phyloP scores from a whole-genome alignment of 2,329 filamentous ascomycete species.

The Aspergillus candidus region DNA sequence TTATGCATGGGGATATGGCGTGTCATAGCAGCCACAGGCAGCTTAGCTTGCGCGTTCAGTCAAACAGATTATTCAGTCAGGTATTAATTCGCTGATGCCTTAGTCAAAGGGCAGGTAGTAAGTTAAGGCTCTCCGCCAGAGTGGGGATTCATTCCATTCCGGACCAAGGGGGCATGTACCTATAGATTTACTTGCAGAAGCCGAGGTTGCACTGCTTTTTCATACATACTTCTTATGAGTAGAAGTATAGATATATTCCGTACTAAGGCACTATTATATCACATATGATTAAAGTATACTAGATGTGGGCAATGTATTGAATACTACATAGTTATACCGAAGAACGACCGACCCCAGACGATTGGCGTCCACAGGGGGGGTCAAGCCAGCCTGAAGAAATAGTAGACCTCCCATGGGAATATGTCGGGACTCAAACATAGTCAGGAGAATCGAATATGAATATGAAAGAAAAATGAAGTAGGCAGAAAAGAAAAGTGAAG shows the following conservation, averaged over 20 bases:
- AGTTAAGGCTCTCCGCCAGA: constrained; percentile 4
- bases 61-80: too few species aligned
- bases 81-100: too few species aligned
- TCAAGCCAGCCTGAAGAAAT: too few species aligned
- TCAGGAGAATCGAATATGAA: constrained; percentile 1
- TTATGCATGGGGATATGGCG: too few species aligned
- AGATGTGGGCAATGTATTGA: not conserved
- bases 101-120: too few species aligned
- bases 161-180: constrained; percentile 2
- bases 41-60: too few species aligned
- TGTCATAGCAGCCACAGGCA: too few species aligned
- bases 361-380: too few species aligned
- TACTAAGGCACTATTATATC: too few species aligned
- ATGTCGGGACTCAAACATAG: not conserved
- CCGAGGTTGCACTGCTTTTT: constrained; percentile 8
- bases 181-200: not conserved
- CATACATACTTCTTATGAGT: too few species aligned
- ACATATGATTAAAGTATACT: too few species aligned
- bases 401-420: not conserved
- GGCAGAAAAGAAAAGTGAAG: not conserved
- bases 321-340: not conserved
- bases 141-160: constrained; percentile 5
- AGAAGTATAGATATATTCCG: too few species aligned
- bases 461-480: not conserved
- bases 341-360: not conserved